Conservation (phyloP, 2,329 filamentous ascomycete species). For the Penicillium sp. region DNA sequence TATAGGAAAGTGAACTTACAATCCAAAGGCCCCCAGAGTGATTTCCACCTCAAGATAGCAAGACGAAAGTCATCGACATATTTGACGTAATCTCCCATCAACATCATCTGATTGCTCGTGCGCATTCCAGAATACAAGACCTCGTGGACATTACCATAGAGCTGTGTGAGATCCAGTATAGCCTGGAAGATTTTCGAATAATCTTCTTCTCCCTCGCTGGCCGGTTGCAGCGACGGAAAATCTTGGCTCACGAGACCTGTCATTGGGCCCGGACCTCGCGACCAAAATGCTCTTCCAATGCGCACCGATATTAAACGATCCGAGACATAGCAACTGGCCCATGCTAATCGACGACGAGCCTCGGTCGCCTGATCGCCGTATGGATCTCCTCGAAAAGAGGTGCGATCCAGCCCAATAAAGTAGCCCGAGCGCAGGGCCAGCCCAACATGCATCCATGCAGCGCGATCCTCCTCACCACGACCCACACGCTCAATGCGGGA, state of each 20-base stretch:
- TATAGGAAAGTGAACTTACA: conserved; percentile 45
- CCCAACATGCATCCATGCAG: conserved; percentile 76
- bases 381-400: conserved; percentile 63
- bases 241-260: conserved; percentile 65
- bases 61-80: conserved; percentile 73
- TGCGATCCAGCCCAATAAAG: conserved; percentile 68
- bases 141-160: conserved; percentile 74
- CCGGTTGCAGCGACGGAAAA: conserved; percentile 65
- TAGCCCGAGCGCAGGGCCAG: conserved; percentile 69
- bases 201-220: conserved; percentile 62
- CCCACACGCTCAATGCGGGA: conserved; percentile 63
- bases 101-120: conserved; percentile 67
- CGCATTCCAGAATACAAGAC: conserved; percentile 71
- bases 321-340: conserved; percentile 68
- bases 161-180: conserved; percentile 68
- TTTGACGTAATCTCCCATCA: conserved; percentile 71
- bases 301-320: conserved; percentile 70
- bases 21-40: conserved; percentile 65
- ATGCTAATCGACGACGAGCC: conserved; percentile 65
- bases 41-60: conserved; percentile 70
- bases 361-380: conserved; percentile 60
- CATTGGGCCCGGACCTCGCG: conserved; percentile 67
- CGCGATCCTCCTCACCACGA: conserved; percentile 70
- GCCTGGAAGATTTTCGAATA: conserved; percentile 70
- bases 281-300: conserved; percentile 73